Conservation (phyloP, 768 basidiomycete species). For the Suillus bovinus region DNA sequence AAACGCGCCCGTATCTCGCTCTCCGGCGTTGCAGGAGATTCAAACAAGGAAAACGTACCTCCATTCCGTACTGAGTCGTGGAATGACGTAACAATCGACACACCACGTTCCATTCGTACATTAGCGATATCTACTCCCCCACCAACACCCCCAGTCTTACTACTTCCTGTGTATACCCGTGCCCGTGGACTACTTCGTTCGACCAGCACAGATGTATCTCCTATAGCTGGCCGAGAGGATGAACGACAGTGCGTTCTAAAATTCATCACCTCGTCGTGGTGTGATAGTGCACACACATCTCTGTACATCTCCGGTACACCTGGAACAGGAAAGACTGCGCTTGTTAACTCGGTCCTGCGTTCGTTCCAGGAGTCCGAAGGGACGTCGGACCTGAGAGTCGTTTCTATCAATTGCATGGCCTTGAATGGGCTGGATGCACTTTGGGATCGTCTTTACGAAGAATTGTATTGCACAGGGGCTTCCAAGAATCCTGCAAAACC, state of each 20-base stretch:
- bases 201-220: constrained; percentile 55
- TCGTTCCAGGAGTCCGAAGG: constrained; percentile 38
- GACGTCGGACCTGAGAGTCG: constrained; percentile 42
- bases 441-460: constrained; percentile 68
- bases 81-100: constrained; percentile 36
- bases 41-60: constrained; percentile 81
- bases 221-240: constrained; percentile 65
- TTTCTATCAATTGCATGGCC: constrained; percentile 81
- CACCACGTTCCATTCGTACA: constrained; percentile 37
- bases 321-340: constrained; percentile 89
- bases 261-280: constrained; percentile 61
- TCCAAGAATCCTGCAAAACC: constrained; percentile 34
- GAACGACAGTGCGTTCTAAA: constrained; percentile 59
- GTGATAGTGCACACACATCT: constrained; percentile 39
- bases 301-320: constrained; percentile 93
- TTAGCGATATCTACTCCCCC: constrained; percentile 60
- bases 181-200: constrained; percentile 71
- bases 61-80: constrained; percentile 47
- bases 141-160: constrained; percentile 50
- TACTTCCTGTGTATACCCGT: constrained; percentile 55
- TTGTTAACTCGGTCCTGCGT: constrained; percentile 67
- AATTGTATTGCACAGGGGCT: constrained; percentile 40
- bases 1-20: constrained; percentile 61
- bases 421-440: constrained; percentile 64
- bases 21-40: constrained; percentile 47